Base-by-base conservation (phyloP, 352 stramenopile species). In the Blastocystis sp. region DNA sequence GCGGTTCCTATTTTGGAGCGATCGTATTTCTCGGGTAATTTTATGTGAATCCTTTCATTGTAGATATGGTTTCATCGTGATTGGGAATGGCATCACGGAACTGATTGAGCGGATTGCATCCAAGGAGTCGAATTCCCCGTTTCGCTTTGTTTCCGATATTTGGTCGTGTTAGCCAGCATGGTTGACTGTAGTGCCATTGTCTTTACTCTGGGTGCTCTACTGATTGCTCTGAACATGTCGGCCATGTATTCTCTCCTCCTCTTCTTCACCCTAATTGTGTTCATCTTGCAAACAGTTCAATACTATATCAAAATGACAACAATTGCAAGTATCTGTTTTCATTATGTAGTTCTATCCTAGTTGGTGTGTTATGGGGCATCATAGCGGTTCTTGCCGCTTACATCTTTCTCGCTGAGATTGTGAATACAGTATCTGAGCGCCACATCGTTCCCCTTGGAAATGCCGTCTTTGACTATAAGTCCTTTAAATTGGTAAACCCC, bases 361-460 rank as follows among this genome's bases (percentile, higher is more conserved):
- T 40, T 24, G 61, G 61, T 24, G 61, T 73, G 1, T 14, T 73
- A 4, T 73, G 61, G 61, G 61, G 61, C 42, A 40, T 73, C 8
- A 73, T 73, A 7, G 11, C 61, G 1, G 61, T 51, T 18, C 29
- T 73, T 29, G 29, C 61, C 29, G 46, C 36, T 24, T 73, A 73
- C 61, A 73, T 73, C 29, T 73, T 73, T 48, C 61, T 73, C 7
- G 61, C 36, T 29, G 61, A 73, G 34, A 49, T 73, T n/a, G 61
- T 73, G 4, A 73, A 73, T 18, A 73, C 61, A 7, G 61, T 73
- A 8, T 2, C 61, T 32, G 61, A 73, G 29, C 29, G 32, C 2
- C 61, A 73, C 29, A 40, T 73, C n/a, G 46, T 73, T 51, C 61
- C 61, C 46, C 44, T 73, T n/a, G 61, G 61, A 24, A 73, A 73